Evolutionary conservation across 1,284 basidiomycete genomes (phyloP), one percentile per base, ranked within the genome.

Genomic region (Meira nashicola): DNA sequence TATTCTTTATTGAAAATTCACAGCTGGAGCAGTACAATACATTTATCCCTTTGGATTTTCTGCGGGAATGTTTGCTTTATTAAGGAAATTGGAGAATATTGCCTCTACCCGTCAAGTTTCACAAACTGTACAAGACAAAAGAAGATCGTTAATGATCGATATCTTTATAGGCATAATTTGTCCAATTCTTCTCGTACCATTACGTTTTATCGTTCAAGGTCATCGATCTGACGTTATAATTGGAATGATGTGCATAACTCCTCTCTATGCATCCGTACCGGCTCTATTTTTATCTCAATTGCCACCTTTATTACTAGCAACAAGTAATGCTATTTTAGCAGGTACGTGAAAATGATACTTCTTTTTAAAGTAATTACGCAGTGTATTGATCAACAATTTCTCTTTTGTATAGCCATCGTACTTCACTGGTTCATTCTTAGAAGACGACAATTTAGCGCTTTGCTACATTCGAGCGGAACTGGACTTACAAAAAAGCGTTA

Each of bases 221-320:
- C 48, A 50, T 50, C 48, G 48, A n/a, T 43, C 41, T n/a, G 48
- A 50, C 12, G 23, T 50, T 3, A 12, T 50, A n/a, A 23, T n/a
- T 15, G 48, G 48, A 4, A n/a, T 50, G 14, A 23, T 15, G 33
- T 50, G 48, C 23, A n/a, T 17, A 4, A n/a, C 48, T 17, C 48
- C 48, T n/a, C 21, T 50, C 7, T 50, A 50, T 12, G 23, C 23
- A 15, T n/a, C 15, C 4, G 23, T 50, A 4, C 15, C 48, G 6
- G n/a, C 48, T 4, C 14, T 50, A 3, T 50, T 50, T 9, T 50
- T 50, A 38, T 17, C n/a, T 38, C 48, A 50, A 38, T 9, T 50
- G 6, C 23, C 28, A 8, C 28, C 28, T 33, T 33, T 33, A 33
- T 8, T 33, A 33, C 28, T 33, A 4, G 28, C 28, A 4, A 21